Percentiles rank a stretch among this genome's conserved stretches.
Evolutionary conservation across 257 asterid genomes (phyloP).

Genomic region (Salvia splendens): DNA sequence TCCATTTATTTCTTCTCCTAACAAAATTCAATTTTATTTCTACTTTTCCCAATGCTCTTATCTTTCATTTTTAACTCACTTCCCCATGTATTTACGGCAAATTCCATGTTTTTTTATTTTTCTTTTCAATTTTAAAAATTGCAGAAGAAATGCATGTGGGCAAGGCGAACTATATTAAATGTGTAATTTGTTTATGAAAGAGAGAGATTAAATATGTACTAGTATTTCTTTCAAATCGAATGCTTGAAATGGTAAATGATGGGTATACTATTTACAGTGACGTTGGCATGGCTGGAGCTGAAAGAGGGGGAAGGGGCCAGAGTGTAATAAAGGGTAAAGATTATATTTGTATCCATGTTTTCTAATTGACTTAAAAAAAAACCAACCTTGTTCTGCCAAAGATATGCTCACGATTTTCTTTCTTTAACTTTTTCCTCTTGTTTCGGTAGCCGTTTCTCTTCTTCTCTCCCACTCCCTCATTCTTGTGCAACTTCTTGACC

Average conservation of each 20-base stretch:
- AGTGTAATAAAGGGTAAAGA: conserved; percentile 42
- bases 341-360: conserved; percentile 36
- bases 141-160: too few species aligned
- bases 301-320: conserved; percentile 34
- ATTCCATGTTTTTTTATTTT: not conserved
- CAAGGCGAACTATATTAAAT: too few species aligned
- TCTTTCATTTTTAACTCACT: conserved; percentile 33
- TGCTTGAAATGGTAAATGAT: not conserved
- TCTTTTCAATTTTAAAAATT: not conserved
- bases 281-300: not conserved
- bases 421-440: conserved; percentile 28
- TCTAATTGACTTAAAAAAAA: conserved; percentile 30
- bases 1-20: conserved; percentile 40
- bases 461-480: conserved; percentile 12
- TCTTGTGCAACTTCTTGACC: conserved; percentile 27
- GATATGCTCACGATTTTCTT: conserved; percentile 45
- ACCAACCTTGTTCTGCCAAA: conserved; percentile 36
- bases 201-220: too few species aligned
- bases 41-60: conserved; percentile 27
- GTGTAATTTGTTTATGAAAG: too few species aligned
- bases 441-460: conserved; percentile 18
- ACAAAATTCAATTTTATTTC: conserved; percentile 39
- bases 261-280: not conserved
- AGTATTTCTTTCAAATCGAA: too few species aligned
- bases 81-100: conserved; percentile 31